Evolutionary conservation across 805 yeast species (phyloP).

Genomic region (Candida ascalaphidarum): DNA sequence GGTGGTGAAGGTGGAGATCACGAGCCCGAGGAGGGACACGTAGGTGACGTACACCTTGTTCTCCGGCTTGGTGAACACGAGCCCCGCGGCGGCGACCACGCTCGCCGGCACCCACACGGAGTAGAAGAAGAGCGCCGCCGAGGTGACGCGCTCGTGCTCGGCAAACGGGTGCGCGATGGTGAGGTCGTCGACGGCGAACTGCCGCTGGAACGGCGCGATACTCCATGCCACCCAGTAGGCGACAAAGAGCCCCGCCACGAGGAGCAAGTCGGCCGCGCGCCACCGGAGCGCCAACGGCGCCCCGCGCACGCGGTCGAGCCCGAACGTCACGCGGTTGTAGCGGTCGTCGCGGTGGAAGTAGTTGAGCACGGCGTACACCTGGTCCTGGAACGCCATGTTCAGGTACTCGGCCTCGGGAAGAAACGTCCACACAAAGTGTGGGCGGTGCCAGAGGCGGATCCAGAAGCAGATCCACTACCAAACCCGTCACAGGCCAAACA

Average conservation of each 20-base stretch:
- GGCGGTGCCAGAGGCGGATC: no score
- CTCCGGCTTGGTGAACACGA: constrained; percentile 39
- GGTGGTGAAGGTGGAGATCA: constrained; percentile 50
- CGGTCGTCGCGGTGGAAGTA: constrained; percentile 11
- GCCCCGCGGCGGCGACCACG: constrained; percentile 25
- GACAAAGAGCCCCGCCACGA: constrained; percentile 11
- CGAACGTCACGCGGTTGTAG: constrained; percentile 17
- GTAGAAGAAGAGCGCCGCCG: constrained; percentile 42
- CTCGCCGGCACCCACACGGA: constrained; percentile 43
- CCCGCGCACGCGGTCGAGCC: constrained; percentile 4
- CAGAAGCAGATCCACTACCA: no score
- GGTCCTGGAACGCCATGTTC: constrained; percentile 6
- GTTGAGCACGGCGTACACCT: constrained; percentile 7
- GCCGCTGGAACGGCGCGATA: constrained; percentile 63
- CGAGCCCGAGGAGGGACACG: constrained; percentile 59
- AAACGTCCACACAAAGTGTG: no score
- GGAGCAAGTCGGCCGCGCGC: constrained; percentile 11
- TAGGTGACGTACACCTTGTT: constrained; percentile 53
- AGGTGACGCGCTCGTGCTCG: constrained; percentile 62
- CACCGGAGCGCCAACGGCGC: constrained; percentile 7
- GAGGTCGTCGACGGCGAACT: constrained; percentile 66
- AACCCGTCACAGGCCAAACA: no score
- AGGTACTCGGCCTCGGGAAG: no score
- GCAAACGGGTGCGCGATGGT: constrained; percentile 80
- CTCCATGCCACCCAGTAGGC: constrained; percentile 13